phyloP scores from a whole-genome alignment of 2,329 filamentous ascomycete genomes.

The Malbranchea zuffiana region DNA sequence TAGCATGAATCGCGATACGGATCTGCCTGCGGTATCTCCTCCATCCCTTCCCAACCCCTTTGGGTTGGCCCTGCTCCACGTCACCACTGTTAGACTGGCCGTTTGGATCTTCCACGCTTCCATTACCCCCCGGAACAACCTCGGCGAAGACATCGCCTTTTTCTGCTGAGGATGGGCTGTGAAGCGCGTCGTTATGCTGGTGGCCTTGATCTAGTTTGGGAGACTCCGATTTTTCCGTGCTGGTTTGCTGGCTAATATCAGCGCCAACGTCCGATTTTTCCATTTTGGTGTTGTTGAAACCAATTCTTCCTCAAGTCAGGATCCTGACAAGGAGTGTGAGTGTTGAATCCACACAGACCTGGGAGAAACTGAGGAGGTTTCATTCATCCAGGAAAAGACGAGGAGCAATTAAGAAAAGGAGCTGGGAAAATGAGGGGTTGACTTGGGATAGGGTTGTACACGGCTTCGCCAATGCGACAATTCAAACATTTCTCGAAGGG shows the following conservation, averaged over 20 bases:
- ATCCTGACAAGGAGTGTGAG: neutral
- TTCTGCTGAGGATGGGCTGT: conserved; percentile 4
- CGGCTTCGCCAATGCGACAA: no score
- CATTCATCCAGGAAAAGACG: no score
- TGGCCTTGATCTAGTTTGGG: conserved; percentile 6
- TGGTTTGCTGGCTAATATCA: no score
- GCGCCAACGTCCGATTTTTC: no score
- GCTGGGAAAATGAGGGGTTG: no score
- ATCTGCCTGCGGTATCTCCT: conserved; percentile 15
- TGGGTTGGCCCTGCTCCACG: neutral
- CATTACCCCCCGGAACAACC: conserved; percentile 1
- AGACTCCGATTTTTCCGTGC: neutral
- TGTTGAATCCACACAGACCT: neutral
- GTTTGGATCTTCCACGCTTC: neutral
- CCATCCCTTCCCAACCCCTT: conserved; percentile 1
- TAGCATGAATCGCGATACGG: conserved; percentile 36
- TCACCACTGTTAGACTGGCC: neutral
- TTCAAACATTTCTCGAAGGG: no score
- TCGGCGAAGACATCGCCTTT: conserved; percentile 5
- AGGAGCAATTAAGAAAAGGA: no score
- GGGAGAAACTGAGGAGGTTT: no score
- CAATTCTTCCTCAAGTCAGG: no score
- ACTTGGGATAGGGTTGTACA: no score
- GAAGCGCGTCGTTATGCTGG: conserved; percentile 10
- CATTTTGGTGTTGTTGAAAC: neutral